A percentile compares a stretch with the other conserved stretches of the same genome.
Conservation (phyloP, 352 stramenopile genomes). For the Phytophthora pseudosyringae region DNA sequence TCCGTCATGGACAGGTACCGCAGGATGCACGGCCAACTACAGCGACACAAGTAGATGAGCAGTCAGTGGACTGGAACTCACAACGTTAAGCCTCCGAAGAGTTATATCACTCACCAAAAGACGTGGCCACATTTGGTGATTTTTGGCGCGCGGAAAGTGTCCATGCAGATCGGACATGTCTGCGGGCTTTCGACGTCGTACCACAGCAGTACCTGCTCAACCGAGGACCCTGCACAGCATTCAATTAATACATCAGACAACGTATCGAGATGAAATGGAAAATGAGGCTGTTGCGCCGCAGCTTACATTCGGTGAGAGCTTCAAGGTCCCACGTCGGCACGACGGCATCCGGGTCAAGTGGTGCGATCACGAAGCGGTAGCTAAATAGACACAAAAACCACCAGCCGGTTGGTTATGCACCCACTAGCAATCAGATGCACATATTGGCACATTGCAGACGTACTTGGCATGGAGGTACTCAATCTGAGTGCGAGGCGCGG, state of each 20-base stretch:
- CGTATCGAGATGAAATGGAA: background rate
- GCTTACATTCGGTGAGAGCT: constrained; percentile 81
- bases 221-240: constrained; percentile 63
- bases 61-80: constrained; percentile 1
- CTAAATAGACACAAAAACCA: constrained; percentile 27
- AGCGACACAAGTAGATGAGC: constrained; percentile 4
- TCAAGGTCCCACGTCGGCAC: constrained; percentile 76
- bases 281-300: background rate
- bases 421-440: background rate
- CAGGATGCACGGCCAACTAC: constrained; percentile 85
- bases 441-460: constrained; percentile 12
- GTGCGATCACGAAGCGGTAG: constrained; percentile 84
- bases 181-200: constrained; percentile 64
- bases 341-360: constrained; percentile 49
- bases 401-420: background rate
- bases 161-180: constrained; percentile 85
- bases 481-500: constrained; percentile 67
- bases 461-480: constrained; percentile 90
- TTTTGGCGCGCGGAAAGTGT: constrained; percentile 78
- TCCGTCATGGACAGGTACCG: constrained; percentile 85
- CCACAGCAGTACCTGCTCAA: constrained; percentile 85
- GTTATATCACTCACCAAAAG: constrained; percentile 63
- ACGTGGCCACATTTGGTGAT: constrained; percentile 90
- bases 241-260: background rate
- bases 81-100: background rate